A percentile compares a stretch with the other conserved stretches of the same genome.
Conservation (phyloP, 78 protist genomes). For the Tieghemostelium lacteum region DNA sequence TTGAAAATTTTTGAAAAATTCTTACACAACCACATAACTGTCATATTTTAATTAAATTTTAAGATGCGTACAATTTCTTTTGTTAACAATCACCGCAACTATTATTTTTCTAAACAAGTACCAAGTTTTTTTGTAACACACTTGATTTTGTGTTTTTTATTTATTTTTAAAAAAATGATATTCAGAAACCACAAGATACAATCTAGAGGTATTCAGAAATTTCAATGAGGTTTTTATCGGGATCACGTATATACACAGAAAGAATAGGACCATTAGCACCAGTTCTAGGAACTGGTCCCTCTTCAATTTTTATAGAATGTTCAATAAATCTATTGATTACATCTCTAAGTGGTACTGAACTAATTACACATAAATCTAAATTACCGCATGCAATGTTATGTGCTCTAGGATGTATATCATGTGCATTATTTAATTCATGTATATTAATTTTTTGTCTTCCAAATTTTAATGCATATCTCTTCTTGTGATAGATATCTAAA, state of each 20-base stretch:
- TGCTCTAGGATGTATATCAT: slow-evolving; percentile 37
- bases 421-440: no score
- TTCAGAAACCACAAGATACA: no score
- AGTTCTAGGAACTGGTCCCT: slow-evolving; percentile 50
- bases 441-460: slow-evolving; percentile 43
- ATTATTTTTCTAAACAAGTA: no score
- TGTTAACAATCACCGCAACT: no score
- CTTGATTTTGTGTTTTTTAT: no score
- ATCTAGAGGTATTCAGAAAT: slow-evolving; percentile 35
- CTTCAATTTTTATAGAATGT: slow-evolving; percentile 11
- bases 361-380: slow-evolving; percentile 41
- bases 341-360: background rate
- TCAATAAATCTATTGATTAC: background rate
- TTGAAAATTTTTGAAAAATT: no score
- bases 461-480: slow-evolving; percentile 23
- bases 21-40: no score
- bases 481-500: slow-evolving; percentile 4
- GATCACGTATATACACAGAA: slow-evolving; percentile 43
- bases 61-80: no score
- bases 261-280: slow-evolving; percentile 27
- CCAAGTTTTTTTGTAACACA: no score
- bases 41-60: no score
- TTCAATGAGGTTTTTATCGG: slow-evolving; percentile 52
- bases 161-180: no score
- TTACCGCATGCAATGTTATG: slow-evolving; percentile 16